Base-by-base conservation (phyloP, 2,329 filamentous ascomycete species). In the Xylogone sp. region DNA sequence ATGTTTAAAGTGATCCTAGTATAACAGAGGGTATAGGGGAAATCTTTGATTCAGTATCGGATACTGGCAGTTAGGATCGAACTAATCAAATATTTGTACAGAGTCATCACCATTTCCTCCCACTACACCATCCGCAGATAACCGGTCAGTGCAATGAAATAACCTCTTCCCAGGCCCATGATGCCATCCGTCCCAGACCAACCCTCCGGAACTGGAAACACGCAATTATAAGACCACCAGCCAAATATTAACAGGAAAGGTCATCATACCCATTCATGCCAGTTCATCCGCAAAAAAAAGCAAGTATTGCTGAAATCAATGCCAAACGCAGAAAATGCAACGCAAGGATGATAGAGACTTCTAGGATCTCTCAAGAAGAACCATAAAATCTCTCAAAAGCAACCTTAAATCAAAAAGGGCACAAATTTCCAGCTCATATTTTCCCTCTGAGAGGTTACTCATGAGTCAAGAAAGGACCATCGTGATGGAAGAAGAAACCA, bases 31-130 rank as follows among this genome's bases (percentile, higher is more conserved):
- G 10, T 16, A 39, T 18, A 39, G 13, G 34, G 34, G n/a, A 16
- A 16, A 39, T 16, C n/a, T 18, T n/a, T 39, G 13, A 18, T 39
- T 39, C 34, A 39, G 34, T 39, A 39, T 7, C 5, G 48, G 56
- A 56, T 53, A 63, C 59, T 61, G 63, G 62, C 63, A 64, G 61
- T 60, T 58, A 42, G 57, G 57, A 56, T 59, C 46, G 54, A 56
- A 46, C 49, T 58, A 63, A 62, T 61, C 61, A 62, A 53, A 59
- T 66, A 65, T 62, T 65, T 65, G 59, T 65, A 65, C 62, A 65
- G 59, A 59, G 53, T 34, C 48, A 48, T 45, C 49, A 53, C n/a
- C 45, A 47, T 20, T 24, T 16, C 31, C 49, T n/a, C 20, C 42
- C 43, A 49, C 45, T 50, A 48, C 39, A 55, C 50, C 29, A 51